Evolutionary conservation across 1,284 basidiomycete species (phyloP).

Genomic region (Trichosporon ovoides): DNA sequence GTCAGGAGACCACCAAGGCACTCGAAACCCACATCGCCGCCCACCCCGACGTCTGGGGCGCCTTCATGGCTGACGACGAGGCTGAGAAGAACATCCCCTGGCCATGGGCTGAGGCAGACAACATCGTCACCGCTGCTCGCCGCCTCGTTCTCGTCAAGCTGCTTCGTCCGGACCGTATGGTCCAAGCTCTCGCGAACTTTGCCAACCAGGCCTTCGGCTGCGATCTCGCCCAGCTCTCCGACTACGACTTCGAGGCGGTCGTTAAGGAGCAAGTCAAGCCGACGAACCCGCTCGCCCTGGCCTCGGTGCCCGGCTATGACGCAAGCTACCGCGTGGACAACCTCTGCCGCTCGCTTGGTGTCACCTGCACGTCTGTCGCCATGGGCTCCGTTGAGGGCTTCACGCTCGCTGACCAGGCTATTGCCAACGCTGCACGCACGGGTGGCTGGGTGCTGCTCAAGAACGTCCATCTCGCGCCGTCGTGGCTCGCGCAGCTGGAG

Average conservation of each 20-base stretch:
- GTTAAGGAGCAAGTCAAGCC: slow-evolving; percentile 73
- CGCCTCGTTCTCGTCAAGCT: slow-evolving; percentile 35
- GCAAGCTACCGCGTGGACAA: slow-evolving; percentile 92
- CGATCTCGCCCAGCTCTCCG: slow-evolving; percentile 34
- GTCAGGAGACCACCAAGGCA: slow-evolving; percentile 56
- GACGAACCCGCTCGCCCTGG: slow-evolving; percentile 76
- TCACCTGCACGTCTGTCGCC: slow-evolving; percentile 77
- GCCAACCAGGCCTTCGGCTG: slow-evolving; percentile 37
- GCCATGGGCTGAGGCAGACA: slow-evolving; percentile 57
- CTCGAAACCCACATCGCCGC: slow-evolving; percentile 64
- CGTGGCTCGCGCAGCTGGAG: slow-evolving; percentile 89
- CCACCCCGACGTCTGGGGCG: slow-evolving; percentile 65
- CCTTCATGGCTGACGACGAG: slow-evolving; percentile 63
- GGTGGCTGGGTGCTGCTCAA: slow-evolving; percentile 92
- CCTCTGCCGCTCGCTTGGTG: slow-evolving; percentile 68
- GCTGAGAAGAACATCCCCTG: slow-evolving; percentile 71
- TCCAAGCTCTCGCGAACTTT: slow-evolving; percentile 32
- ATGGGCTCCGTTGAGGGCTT: slow-evolving; percentile 99
- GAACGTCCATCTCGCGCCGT: slow-evolving; percentile 89
- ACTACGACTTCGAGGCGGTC: slow-evolving; percentile 63
- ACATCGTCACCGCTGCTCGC: slow-evolving; percentile 30
- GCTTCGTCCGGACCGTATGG: slow-evolving; percentile 43
- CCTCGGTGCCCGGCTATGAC: slow-evolving; percentile 91
- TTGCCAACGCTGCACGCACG: slow-evolving; percentile 78
- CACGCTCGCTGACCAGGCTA: slow-evolving; percentile 85